Base-by-base conservation (phyloP, 2,329 filamentous ascomycete genomes). In the Pestalotiopsis sp. region DNA sequence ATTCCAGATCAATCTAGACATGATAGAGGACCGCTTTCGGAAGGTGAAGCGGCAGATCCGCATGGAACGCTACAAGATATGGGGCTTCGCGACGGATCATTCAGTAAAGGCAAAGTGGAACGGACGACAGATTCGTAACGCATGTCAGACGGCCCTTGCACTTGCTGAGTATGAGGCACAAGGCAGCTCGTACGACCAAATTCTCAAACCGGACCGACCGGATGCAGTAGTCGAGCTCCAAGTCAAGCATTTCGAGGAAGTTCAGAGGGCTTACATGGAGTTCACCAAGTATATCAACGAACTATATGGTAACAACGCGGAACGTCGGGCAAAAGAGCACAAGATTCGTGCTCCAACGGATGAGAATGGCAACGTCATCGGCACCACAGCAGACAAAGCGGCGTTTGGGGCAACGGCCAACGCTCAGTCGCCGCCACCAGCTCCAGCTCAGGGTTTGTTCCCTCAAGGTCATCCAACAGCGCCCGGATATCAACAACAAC, bases 181-280 rank as follows among this genome's bases (percentile, higher is more conserved):
- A 2, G 39, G 39, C 13, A 17, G 39, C 39, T 45, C 39, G 2
- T 45, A 45, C 2, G 39, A 45, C 39, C 39, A 14, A 12, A 45
- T 45, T 14, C 4, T 20, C 13, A 68, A 36, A 12, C 45, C 65
- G 4, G 13, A 67, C 14, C 71, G 67, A n/a, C 66, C 65, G 41
- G 45, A 71, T 23, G 62, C 65, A n/a, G 68, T 69, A 3, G n/a
- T 69, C 4, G 25, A 69, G 6, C 68, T 76, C 2, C 63, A 60
- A 0, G 66, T 69, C 0, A 45, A 52, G 3, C 72, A 74, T 60
- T 71, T 76, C n/a, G 55, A 73, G 36, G 72, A 66, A 0, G 74
- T 75, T 4, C 62, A 63, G 1, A 65, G 69, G 1, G 72, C 73
- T 0, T 75, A 75, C 31, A 67, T 75, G 1, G 70, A 73, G 45